Conservation (phyloP, 1,284 basidiomycete genomes). For the Cryptococcus sp. region DNA sequence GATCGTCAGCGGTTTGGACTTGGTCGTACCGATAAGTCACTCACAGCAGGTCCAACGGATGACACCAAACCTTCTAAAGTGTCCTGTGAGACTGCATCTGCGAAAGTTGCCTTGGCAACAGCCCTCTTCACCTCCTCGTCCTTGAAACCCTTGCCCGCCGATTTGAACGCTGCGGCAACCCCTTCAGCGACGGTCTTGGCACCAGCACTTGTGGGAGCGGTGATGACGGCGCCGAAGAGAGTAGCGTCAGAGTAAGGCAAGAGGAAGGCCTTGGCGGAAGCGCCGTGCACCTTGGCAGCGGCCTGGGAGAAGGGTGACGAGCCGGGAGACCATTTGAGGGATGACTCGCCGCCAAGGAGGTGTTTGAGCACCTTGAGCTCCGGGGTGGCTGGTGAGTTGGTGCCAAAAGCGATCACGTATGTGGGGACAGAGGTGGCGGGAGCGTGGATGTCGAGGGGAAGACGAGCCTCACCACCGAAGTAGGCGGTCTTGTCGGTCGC, state of each 20-base stretch:
- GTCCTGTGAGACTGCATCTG: constrained; percentile 69
- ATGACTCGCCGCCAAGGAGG: constrained; percentile 67
- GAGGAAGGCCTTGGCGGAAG: constrained; percentile 69
- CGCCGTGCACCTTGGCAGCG: constrained; percentile 49
- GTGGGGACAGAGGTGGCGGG: constrained; percentile 64
- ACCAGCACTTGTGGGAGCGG: constrained; percentile 47
- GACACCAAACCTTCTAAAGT: constrained; percentile 68
- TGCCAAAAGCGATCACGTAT: constrained; percentile 78
- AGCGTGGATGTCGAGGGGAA: constrained; percentile 58
- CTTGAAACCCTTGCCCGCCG: constrained; percentile 62
- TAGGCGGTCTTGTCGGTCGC: constrained; percentile 56
- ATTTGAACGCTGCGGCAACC: constrained; percentile 65
- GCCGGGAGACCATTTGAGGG: constrained; percentile 82
- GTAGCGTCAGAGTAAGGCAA: constrained; percentile 86
- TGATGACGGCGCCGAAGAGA: constrained; percentile 75
- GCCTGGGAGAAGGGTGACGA: constrained; percentile 65
- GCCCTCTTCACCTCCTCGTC: constrained; percentile 76
- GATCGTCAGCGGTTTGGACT: background rate
- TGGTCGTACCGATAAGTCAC: constrained; percentile 2
- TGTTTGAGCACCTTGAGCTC: constrained; percentile 76
- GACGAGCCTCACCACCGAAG: constrained; percentile 80
- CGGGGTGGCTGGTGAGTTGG: constrained; percentile 61
- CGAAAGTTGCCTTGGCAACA: constrained; percentile 81
- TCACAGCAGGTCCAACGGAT: constrained; percentile 54
- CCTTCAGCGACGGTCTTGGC: constrained; percentile 61